phyloP scores from a whole-genome alignment of 1,284 basidiomycete species.

The Cutaneotrichosporon curvatum region DNA sequence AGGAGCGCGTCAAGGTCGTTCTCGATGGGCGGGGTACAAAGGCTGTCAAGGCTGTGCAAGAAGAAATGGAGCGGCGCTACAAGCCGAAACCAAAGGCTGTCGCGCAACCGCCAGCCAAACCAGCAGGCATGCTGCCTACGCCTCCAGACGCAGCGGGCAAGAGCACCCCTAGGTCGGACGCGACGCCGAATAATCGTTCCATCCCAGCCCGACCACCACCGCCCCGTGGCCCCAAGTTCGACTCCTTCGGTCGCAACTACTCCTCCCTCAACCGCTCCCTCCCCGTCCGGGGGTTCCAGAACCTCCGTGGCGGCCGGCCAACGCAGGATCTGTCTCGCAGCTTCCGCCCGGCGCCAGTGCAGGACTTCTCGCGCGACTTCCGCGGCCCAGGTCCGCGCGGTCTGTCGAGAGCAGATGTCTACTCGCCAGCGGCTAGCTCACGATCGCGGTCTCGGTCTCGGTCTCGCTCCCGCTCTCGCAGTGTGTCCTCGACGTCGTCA shows the following conservation, averaged over 20 bases:
- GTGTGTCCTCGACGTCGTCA: conserved; percentile 11
- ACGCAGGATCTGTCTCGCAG: conserved; percentile 11
- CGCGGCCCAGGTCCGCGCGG: neutral
- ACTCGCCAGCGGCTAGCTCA: conserved; percentile 9
- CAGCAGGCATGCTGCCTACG: neutral
- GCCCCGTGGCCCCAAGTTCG: conserved; percentile 7
- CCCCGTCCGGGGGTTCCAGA: conserved; percentile 11
- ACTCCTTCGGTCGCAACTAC: conserved; percentile 17
- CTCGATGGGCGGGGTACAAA: conserved; percentile 47
- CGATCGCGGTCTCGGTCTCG: conserved; percentile 11
- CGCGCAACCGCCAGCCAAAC: neutral
- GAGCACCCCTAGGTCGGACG: conserved; percentile 6
- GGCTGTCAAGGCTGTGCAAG: conserved; percentile 44
- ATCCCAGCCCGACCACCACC: conserved; percentile 10
- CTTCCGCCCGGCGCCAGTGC: conserved; percentile 5
- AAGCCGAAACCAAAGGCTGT: conserved; percentile 41
- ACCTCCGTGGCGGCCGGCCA: neutral
- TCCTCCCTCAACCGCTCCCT: conserved; percentile 19
- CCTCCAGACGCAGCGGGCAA: conserved; percentile 2
- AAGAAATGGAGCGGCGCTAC: conserved; percentile 56
- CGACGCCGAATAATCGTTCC: neutral
- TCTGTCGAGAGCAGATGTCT: conserved; percentile 6
- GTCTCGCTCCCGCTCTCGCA: conserved; percentile 20
- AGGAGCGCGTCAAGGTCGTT: conserved; percentile 42
- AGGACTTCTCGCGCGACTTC: conserved; percentile 19